Evolutionary conservation across 495 filamentous ascomycete species (phyloP), one percentile per base, ranked within the genome.

Genomic region (Neurospora sp.): DNA sequence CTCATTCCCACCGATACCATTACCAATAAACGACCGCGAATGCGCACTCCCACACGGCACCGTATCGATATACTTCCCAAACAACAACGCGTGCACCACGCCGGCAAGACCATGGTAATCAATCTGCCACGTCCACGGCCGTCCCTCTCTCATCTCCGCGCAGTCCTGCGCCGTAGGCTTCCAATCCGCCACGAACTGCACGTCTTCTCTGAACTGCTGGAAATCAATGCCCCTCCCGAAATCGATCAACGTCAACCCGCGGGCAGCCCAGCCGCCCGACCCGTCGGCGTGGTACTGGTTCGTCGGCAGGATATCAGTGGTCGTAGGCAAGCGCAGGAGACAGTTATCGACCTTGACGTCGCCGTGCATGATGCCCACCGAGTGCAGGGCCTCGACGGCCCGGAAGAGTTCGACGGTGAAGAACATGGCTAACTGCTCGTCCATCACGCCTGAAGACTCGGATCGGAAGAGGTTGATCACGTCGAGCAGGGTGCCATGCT

Each of bases 321-420:
- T 73, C 9, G 85, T 81, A 69, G 93, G 91, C 70, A 98, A 89
- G 10, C 96, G 93, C 48, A 98, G 88, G 2, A 99, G 88, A 75
- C 94, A 94, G 80, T 99, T 99, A 80, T 99, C 96, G 2, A 92
- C 89, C 81, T 99, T 99, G 76, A 99, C 85, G 77, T 99, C 96
- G 69, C 96, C 96, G 79, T 99, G 96, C 37, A 97, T 84, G 75
- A 99, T 88, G 9, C 89, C 88, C 73, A 90, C 90, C 3, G 89
- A 77, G 82, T 99, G 96, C 71, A 98, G 85, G 0, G 90, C 90
- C 83, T 99, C 95, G 27, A 97, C 85, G 1, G 94, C 97, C 59
- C 96, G 92, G 74, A 98, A 86, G 39, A 99, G 89, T 81, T 99
- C 96, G 73, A 98, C 85, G 27, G 92, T 87, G 83, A 98, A 96